A percentile compares a stretch with the other conserved stretches of the same genome.
Conservation (phyloP, 768 basidiomycete species). For the Pleurotus giganteus region DNA sequence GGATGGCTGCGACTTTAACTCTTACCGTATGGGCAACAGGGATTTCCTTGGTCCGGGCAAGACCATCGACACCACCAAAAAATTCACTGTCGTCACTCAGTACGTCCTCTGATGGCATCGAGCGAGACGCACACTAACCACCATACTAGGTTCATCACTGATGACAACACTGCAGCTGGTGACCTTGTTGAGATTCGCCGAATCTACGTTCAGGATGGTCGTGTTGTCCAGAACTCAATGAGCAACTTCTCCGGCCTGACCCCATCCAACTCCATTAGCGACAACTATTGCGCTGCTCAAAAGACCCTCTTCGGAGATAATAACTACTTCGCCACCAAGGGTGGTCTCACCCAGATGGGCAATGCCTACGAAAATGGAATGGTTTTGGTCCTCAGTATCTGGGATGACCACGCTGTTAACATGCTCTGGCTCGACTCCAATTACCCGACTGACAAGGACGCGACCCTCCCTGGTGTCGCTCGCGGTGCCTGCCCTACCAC, state of each 20-base stretch:
- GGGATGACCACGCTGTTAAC: conserved; percentile 53
- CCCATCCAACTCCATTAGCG: conserved; percentile 45
- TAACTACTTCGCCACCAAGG: conserved; percentile 40
- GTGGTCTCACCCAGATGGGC: conserved; percentile 36
- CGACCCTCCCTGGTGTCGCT: conserved; percentile 39
- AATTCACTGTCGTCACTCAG: conserved; percentile 59
- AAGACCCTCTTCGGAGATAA: conserved; percentile 47
- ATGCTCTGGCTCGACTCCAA: conserved; percentile 59
- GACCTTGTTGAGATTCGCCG: conserved; percentile 52
- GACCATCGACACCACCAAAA: conserved; percentile 48
- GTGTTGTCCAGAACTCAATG: conserved; percentile 49
- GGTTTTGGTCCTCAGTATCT: conserved; percentile 48
- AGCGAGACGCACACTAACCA: conserved; percentile 29
- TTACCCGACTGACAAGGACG: conserved; percentile 37
- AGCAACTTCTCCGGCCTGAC: conserved; percentile 42
- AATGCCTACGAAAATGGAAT: conserved; percentile 38
- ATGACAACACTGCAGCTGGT: conserved; percentile 41
- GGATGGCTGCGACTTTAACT: conserved; percentile 64
- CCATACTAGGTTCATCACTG: conserved; percentile 47
- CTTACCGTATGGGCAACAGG: conserved; percentile 49
- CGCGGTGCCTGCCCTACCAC: conserved; percentile 50
- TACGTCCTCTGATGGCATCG: conserved; percentile 21
- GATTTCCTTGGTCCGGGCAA: conserved; percentile 46
- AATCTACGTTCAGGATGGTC: conserved; percentile 52
- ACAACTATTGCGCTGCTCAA: conserved; percentile 45